Base-by-base conservation (phyloP, 345 rosid species). In the Gynandropsis gynandra region DNA sequence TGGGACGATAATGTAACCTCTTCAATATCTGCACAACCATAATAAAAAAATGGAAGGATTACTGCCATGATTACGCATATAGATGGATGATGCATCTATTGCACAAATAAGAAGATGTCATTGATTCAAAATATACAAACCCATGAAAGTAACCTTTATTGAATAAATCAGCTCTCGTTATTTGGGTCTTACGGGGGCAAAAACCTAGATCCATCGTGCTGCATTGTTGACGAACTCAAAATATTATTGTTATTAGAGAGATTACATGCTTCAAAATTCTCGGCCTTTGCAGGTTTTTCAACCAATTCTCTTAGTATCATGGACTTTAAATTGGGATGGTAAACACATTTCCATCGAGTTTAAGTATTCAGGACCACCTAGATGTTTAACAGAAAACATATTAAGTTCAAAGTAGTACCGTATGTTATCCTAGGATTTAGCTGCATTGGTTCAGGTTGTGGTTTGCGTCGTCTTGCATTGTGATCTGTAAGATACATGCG, bases 391-490 rank as follows among this genome's bases (percentile, higher is more conserved):
- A 24, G 29, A 24, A 5, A 24, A 24, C 29, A 24, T 2, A 5
- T 2, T 24, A 24, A 24, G 29, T 17, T 31, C 56, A 59, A 24
- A 62, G 29, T 45, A 24, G 40, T 79, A 89, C 97, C 87, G 61
- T 74, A 72, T 17, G 80, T 66, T 15, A 81, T 65, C 39, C 78
- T 71, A 29, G 77, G 62, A 62, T 67, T 77, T 46, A 80, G 64
- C 39, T 63, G 82, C 31, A 74, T 41, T 1, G 78, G 57, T 43
- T 76, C 87, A 4, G 77, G 77, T 48, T 69, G 95, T 47, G 90
- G 86, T 66, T 87, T 90, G 59, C 98, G 88, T n/a, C 98, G 92
- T 66, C 98, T 79, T 54, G 96, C 96, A 79, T 90, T 90, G 63
- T 90, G 98, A 75, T 90, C 92, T 51, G 82, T 81, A 51, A 87